Evolutionary conservation across 1,139 yeast species (phyloP), one percentile per base, ranked within the genome.

Genomic region (Nakaseomyces delphensis): DNA sequence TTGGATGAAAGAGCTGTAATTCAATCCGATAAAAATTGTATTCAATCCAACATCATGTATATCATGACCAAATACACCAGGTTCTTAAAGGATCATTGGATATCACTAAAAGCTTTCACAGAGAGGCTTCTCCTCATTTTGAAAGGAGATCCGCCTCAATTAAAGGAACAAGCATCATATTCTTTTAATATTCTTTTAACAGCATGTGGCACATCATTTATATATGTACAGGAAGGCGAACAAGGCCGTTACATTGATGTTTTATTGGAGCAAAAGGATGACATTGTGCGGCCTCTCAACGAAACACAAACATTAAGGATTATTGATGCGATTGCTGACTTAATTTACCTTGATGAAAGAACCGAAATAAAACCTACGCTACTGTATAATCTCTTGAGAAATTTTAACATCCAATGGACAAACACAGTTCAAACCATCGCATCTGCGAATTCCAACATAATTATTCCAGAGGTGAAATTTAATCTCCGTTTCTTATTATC

Each of bases 71-170:
- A 91, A 67, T 91, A 91, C 60, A 97, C 98, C 41, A 74, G 98
- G 60, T 91, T 91, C 59, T 73, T 91, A 62, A 87, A 87, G 57
- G 96, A 96, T 6, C 96, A 91, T 64, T 91, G 98, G 97, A 83
- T 83, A 62, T 91, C 91, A 57, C 70, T 91, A 60, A 86, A 89
- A 63, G 89, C 96, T 0, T 96, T 91, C 37, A 91, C 91, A 48
- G 83, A 84, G 65, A 91, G 91, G 65, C 73, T 91, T 55, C 89
- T 91, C 65, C 96, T 89, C 64, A 91, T 89, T 58, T 93, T 91
- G 98, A 97, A 91, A 67, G 97, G 91, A 69, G 83, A 95, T 18
- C 97, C 91, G 64, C 97, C 86, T 64, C 96, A 96, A 65, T 96
- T 91, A 48, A 97, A 89, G 68, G 97, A 91, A 64, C 91, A 91